Percentiles rank a stretch among this genome's conserved stretches.
Conservation (phyloP, 1,284 basidiomycete species). For the Pyrrhoderma lamaoense region DNA sequence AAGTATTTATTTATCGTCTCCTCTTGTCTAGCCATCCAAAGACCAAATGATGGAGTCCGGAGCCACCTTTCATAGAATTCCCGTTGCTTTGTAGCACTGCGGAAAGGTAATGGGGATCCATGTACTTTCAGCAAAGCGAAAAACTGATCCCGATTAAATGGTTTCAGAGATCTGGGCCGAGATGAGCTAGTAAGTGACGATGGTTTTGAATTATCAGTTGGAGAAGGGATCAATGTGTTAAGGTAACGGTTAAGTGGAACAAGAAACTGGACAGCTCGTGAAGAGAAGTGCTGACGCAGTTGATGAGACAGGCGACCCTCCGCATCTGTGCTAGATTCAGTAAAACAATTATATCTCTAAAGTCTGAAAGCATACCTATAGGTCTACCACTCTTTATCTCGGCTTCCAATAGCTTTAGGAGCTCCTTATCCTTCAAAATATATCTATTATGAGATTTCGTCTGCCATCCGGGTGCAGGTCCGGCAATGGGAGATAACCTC, state of each 20-base stretch:
- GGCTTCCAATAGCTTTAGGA: slow-evolving; percentile 64
- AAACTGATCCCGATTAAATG: slow-evolving; percentile 78
- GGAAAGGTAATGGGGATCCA: slow-evolving; percentile 74
- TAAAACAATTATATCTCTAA: neutral
- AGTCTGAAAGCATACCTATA: slow-evolving; percentile 39
- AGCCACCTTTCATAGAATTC: slow-evolving; percentile 74
- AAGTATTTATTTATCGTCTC: slow-evolving; percentile 25
- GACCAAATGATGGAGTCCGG: slow-evolving; percentile 63
- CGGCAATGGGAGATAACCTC: slow-evolving; percentile 30
- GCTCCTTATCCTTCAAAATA: slow-evolving; percentile 73
- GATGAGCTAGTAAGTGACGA: neutral
- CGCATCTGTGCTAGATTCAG: slow-evolving; percentile 27
- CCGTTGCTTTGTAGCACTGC: slow-evolving; percentile 49
- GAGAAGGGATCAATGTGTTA: slow-evolving; percentile 78
- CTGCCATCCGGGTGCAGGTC: slow-evolving; percentile 64
- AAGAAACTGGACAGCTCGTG: slow-evolving; percentile 84
- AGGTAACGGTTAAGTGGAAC: slow-evolving; percentile 92
- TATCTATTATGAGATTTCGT: slow-evolving; percentile 77
- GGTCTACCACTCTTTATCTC: slow-evolving; percentile 43
- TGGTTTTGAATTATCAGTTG: slow-evolving; percentile 24
- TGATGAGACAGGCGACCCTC: slow-evolving; percentile 59
- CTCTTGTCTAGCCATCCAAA: slow-evolving; percentile 72
- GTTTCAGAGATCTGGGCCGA: slow-evolving; percentile 39
- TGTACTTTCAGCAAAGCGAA: slow-evolving; percentile 75
- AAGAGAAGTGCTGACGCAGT: slow-evolving; percentile 80